These are phyloP conservation scores for Pestalotiopsis fici DNA, from an alignment of 2,329 filamentous ascomycete genomes.

Conservation along the genomic window DNA sequence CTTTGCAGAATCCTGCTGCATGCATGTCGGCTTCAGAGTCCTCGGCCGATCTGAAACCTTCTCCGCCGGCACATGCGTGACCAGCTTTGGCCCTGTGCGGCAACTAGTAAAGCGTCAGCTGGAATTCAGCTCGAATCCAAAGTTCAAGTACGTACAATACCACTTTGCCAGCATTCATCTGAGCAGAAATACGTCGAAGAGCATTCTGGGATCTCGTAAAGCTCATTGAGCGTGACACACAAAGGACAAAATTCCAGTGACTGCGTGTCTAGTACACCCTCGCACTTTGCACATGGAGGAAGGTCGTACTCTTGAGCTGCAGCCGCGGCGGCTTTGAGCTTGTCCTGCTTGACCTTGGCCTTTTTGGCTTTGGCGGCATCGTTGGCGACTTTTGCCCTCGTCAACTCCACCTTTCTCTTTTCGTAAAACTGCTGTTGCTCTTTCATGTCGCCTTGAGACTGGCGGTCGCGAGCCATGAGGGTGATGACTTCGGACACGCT, in stretches of 20 bases:
- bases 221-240: conserved; percentile 42
- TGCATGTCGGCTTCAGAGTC: conserved; percentile 22
- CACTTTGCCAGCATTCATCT: conserved; percentile 38
- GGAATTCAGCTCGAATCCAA: not conserved
- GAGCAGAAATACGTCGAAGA: conserved; percentile 47
- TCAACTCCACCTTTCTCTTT: conserved; percentile 46
- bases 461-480: conserved; percentile 32
- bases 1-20: conserved; percentile 36
- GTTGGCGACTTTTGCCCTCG: conserved; percentile 46
- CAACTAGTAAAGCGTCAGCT: not conserved
- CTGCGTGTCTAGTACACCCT: conserved; percentile 30
- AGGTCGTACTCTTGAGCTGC: conserved; percentile 36
- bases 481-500: conserved; percentile 29
- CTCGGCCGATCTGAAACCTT: conserved; percentile 37
- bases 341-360: conserved; percentile 40
- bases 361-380: conserved; percentile 29
- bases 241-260: conserved; percentile 43
- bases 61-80: conserved; percentile 41
- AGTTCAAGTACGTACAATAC: conserved; percentile 36
- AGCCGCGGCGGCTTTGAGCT: conserved; percentile 35
- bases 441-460: conserved; percentile 24
- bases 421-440: conserved; percentile 37
- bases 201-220: conserved; percentile 34
- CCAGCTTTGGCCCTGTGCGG: not conserved
- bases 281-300: conserved; percentile 42